Percentiles rank a stretch among this genome's conserved stretches.
Evolutionary conservation across 805 yeast species (phyloP).

Genomic region (Blastobotrys muscicola): DNA sequence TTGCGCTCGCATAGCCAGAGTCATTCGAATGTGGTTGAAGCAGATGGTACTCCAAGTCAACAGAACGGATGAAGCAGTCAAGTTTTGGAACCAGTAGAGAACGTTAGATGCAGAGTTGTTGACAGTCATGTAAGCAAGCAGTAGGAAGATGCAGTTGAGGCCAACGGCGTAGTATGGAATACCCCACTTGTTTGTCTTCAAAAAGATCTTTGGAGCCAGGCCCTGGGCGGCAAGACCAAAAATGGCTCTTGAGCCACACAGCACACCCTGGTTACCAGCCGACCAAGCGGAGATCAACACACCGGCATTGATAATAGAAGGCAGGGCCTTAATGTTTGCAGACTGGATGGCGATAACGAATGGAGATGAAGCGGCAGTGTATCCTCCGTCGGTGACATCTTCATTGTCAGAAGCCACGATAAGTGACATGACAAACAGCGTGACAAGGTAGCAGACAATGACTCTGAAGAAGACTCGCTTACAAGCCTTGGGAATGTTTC

Average conservation of each 20-base stretch:
- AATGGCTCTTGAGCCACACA: conserved; percentile 65
- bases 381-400: conserved; percentile 34
- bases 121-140: conserved; percentile 63
- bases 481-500: conserved; percentile 62
- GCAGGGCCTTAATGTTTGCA: conserved; percentile 55
- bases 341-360: conserved; percentile 72
- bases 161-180: conserved; percentile 55
- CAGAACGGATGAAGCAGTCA: conserved; percentile 35
- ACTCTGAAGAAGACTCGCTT: conserved; percentile 63
- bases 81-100: conserved; percentile 38
- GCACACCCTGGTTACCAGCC: conserved; percentile 72
- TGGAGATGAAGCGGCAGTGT: conserved; percentile 71
- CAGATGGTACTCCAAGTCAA: conserved; percentile 48
- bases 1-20: conserved; percentile 32
- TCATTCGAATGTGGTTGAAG: conserved; percentile 40
- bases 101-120: conserved; percentile 46
- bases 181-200: conserved; percentile 58
- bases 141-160: conserved; percentile 44
- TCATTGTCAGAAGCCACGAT: conserved; percentile 54
- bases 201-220: conserved; percentile 60
- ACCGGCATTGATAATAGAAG: conserved; percentile 69
- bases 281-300: conserved; percentile 70
- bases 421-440: conserved; percentile 58
- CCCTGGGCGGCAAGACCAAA: conserved; percentile 67
- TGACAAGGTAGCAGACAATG: conserved; percentile 48